Evolutionary conservation across 495 filamentous ascomycete species (phyloP).

Genomic region (Trichoderma parareesei): DNA sequence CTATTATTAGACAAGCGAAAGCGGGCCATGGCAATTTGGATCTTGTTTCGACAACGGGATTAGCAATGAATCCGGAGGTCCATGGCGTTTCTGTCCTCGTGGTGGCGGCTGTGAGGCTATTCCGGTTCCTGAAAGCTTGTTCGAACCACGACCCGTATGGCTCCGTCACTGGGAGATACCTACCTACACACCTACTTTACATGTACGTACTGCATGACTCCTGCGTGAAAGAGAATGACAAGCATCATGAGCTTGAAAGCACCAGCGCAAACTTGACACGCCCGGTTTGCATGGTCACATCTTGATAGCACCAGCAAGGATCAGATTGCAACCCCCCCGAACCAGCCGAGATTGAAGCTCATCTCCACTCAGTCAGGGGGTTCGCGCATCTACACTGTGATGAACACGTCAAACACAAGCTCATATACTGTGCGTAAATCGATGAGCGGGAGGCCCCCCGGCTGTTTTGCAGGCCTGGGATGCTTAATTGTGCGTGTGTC

Average conservation of each 20-base stretch:
- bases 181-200: not conserved
- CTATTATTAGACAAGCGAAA: constrained; percentile 1
- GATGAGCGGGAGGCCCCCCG: not conserved
- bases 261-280: too few relatives aligned
- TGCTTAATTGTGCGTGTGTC: not conserved
- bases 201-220: not conserved
- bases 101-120: not conserved
- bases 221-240: not conserved
- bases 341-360: constrained; percentile 6
- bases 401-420: not conserved
- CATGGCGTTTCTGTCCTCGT: not conserved
- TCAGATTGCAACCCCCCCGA: not conserved
- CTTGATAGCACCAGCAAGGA: not conserved
- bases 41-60: not conserved
- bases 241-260: not conserved
- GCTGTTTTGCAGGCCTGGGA: not conserved
- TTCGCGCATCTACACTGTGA: not conserved
- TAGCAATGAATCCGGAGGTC: not conserved
- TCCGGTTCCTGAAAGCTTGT: not conserved
- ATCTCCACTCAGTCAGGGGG: constrained; percentile 6
- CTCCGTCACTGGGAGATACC: not conserved
- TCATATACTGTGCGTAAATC: not conserved
- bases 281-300: too few relatives aligned
- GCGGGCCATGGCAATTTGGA: not conserved
- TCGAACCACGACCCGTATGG: too few relatives aligned